A percentile compares a stretch with the other conserved stretches of the same genome.
phyloP scores from a whole-genome alignment of 2,329 filamentous ascomycete species.

The Diaporthe nobilis region DNA sequence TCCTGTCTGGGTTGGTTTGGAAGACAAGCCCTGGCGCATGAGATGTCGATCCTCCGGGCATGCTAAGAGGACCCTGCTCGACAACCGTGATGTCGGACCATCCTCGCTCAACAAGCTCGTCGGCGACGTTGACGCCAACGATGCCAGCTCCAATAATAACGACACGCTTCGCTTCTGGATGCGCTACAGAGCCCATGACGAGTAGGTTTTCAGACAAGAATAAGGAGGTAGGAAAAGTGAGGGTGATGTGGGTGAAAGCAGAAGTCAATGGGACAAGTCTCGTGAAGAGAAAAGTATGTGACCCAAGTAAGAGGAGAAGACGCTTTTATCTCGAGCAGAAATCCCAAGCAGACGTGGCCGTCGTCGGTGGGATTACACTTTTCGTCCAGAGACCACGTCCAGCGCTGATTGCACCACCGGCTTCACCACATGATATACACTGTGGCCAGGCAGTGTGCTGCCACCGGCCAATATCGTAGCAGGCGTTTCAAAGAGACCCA shows the following conservation, averaged over 20 bases:
- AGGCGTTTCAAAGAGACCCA: conserved; percentile 1
- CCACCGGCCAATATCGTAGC: background rate
- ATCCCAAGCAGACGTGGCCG: background rate
- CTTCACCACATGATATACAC: conserved; percentile 7
- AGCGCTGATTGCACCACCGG: background rate
- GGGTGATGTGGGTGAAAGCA: too few species aligned
- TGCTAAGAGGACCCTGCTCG: conserved; percentile 73
- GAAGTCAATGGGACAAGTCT: background rate
- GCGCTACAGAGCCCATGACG: conserved; percentile 30
- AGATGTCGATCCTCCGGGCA: conserved; percentile 76
- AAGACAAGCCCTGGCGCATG: conserved; percentile 76
- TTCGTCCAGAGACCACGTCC: background rate
- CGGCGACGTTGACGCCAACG: conserved; percentile 74
- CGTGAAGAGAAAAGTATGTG: background rate
- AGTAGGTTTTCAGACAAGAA: background rate
- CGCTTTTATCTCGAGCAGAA: conserved; percentile 10
- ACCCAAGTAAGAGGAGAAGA: background rate
- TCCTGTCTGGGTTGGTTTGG: conserved; percentile 71
- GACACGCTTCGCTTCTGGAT: conserved; percentile 53
- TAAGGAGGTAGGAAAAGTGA: background rate
- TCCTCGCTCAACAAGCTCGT: conserved; percentile 73
- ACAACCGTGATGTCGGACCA: conserved; percentile 76
- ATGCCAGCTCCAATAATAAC: conserved; percentile 76
- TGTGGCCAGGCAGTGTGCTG: background rate
- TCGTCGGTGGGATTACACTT: background rate